phyloP scores from a whole-genome alignment of 495 filamentous ascomycete genomes.

The Penicillium argentinense region DNA sequence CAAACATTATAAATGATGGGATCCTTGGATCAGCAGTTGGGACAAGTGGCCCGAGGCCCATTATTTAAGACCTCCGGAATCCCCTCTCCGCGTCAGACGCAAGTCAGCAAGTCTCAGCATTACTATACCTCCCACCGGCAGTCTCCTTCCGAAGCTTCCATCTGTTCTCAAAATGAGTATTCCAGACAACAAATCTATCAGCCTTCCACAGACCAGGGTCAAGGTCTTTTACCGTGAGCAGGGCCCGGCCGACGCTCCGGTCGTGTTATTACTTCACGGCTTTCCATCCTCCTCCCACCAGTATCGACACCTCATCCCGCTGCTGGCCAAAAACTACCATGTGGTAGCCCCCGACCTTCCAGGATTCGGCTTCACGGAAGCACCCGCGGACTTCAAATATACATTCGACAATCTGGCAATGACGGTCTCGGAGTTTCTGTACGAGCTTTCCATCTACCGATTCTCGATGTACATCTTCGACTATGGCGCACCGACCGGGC shows the following conservation, averaged over 20 bases:
- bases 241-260: slow-evolving; percentile 42
- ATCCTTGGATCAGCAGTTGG: too few relatives aligned
- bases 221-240: slow-evolving; percentile 54
- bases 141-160: too few relatives aligned
- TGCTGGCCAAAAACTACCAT: slow-evolving; percentile 52
- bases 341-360: slow-evolving; percentile 62
- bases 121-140: too few relatives aligned
- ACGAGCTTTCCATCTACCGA: slow-evolving; percentile 41
- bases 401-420: slow-evolving; percentile 50
- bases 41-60: too few relatives aligned
- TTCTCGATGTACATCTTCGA: slow-evolving; percentile 66
- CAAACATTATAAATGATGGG: too few relatives aligned
- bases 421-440: slow-evolving; percentile 50
- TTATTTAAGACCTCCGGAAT: too few relatives aligned
- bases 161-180: too few relatives aligned
- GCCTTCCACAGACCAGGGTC: slow-evolving; percentile 2
- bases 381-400: slow-evolving; percentile 48
- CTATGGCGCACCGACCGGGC: slow-evolving; percentile 60
- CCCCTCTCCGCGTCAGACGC: too few relatives aligned
- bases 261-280: slow-evolving; percentile 62
- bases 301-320: slow-evolving; percentile 61
- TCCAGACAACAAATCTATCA: slow-evolving; percentile 1
- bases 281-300: slow-evolving; percentile 63
- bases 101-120: too few relatives aligned
- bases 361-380: slow-evolving; percentile 59